phyloP scores from a whole-genome alignment of 768 basidiomycete species.

The Leucogyrophana mollusca region DNA sequence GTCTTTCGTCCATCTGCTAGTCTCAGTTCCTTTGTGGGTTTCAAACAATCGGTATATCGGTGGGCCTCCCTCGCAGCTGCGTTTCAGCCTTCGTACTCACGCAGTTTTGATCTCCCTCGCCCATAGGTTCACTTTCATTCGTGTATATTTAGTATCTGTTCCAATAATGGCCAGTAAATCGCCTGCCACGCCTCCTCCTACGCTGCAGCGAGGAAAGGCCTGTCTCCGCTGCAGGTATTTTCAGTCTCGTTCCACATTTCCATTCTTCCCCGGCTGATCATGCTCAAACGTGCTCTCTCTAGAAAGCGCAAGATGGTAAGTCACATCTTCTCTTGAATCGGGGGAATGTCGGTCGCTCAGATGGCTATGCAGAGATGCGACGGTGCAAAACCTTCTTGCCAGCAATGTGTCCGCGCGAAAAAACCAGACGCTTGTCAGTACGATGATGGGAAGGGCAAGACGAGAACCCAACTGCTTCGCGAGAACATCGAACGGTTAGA shows the following conservation, averaged over 20 bases:
- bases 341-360: conserved; percentile 12
- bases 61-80: neutral
- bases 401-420: conserved; percentile 77
- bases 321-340: conserved; percentile 3
- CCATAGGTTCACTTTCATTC: conserved; percentile 20
- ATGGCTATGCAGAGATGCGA: conserved; percentile 61
- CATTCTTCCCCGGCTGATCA: conserved; percentile 3
- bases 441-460: conserved; percentile 84
- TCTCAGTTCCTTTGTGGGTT: neutral
- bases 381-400: conserved; percentile 72
- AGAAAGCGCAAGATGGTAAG: conserved; percentile 73
- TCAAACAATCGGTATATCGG: conserved; percentile 7
- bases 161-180: conserved; percentile 35
- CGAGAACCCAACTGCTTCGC: conserved; percentile 73
- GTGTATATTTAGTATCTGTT: conserved; percentile 35
- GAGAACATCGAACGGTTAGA: conserved; percentile 77
- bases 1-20: conserved; percentile 12
- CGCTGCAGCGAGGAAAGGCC: conserved; percentile 68
- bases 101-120: conserved; percentile 5
- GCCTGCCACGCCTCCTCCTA: conserved; percentile 27
- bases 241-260: conserved; percentile 3
- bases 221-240: conserved; percentile 71
- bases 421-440: conserved; percentile 75
- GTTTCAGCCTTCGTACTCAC: neutral
- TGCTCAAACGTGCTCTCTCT: conserved; percentile 13